Evolutionary conservation across 1,139 yeast species (phyloP).

Genomic region (Pichia sp.): DNA sequence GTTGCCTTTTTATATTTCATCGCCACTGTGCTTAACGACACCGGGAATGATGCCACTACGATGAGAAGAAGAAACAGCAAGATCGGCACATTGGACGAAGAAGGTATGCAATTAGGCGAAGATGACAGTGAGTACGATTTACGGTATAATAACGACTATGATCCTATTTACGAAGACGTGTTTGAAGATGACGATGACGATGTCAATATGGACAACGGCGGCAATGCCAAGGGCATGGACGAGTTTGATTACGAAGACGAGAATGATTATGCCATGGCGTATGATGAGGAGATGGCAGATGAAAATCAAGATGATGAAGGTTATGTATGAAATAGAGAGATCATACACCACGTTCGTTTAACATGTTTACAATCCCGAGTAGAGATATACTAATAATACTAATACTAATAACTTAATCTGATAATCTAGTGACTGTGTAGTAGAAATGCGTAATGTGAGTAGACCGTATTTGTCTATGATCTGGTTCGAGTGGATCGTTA

Average conservation of each 20-base stretch:
- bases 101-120: constrained; percentile 26
- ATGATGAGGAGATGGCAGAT: constrained; percentile 28
- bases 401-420: too few relatives aligned
- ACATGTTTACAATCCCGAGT: too few relatives aligned
- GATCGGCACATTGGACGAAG: constrained; percentile 34
- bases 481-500: too few relatives aligned
- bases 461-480: too few relatives aligned
- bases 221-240: constrained; percentile 12
- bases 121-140: constrained; percentile 35
- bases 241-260: constrained; percentile 37
- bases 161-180: constrained; percentile 31
- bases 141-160: constrained; percentile 31
- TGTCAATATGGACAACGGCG: constrained; percentile 21
- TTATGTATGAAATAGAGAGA: constrained; percentile 8
- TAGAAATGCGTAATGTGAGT: too few relatives aligned
- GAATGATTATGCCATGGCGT: constrained; percentile 36
- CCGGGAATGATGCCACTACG: constrained; percentile 2
- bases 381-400: too few relatives aligned
- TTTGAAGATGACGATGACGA: constrained; percentile 32
- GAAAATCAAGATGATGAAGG: constrained; percentile 35
- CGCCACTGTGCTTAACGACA: constrained; percentile 30
- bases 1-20: constrained; percentile 77
- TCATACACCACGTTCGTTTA: too few relatives aligned
- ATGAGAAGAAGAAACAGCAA: constrained; percentile 29
- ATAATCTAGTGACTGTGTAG: too few relatives aligned